Evolutionary conservation across 106 monocot genomes (phyloP), one percentile per base, ranked within the genome.

Genomic region (Allium sativum): DNA sequence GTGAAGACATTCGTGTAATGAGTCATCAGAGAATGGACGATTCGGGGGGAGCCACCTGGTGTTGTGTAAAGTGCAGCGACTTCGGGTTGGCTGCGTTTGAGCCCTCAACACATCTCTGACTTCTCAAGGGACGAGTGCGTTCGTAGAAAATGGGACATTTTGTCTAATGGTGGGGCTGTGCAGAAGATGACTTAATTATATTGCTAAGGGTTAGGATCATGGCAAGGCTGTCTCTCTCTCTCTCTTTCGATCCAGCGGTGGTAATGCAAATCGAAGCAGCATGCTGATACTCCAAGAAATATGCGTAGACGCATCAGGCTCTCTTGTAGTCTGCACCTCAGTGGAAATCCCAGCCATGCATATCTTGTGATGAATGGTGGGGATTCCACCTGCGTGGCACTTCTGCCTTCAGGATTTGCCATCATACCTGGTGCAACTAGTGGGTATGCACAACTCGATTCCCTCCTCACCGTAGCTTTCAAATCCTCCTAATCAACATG

Each of bases 241-340:
- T n/a, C 82, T 60, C n/a, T n/a, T n/a, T n/a, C 60, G 60, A 17
- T 42, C 60, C 41, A 60, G 40, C 11, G 76, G 76, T 18, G 69
- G 50, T 20, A 61, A 52, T 55, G 53, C 76, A 13, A 73, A 64
- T 53, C 76, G 79, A 55, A 87, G 72, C 58, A 79, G 79, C 71
- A 87, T 87, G 82, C 61, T 87, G 63, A 87, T 87, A 56, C 76
- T 87, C 52, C 87, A 87, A 51, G 87, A 87, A 65, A 87, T 79
- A 1, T 77, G 79, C 71, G 79, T 76, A 4, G 87, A 87, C 58
- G 76, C 79, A 16, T 73, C 82, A 13, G 82, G 77, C 1, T 71
- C 87, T 13, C 59, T 87, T 45, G 87, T 87, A 41, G 87, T 87
- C 14, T 87, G 82, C 62, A 82, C 87, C 0, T 82, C 87, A 9